Percentiles rank a stretch among this genome's conserved stretches.
These are phyloP conservation scores for Hevea brasiliensis DNA, from an alignment of 345 rosid genomes.

Conservation along the genomic window DNA sequence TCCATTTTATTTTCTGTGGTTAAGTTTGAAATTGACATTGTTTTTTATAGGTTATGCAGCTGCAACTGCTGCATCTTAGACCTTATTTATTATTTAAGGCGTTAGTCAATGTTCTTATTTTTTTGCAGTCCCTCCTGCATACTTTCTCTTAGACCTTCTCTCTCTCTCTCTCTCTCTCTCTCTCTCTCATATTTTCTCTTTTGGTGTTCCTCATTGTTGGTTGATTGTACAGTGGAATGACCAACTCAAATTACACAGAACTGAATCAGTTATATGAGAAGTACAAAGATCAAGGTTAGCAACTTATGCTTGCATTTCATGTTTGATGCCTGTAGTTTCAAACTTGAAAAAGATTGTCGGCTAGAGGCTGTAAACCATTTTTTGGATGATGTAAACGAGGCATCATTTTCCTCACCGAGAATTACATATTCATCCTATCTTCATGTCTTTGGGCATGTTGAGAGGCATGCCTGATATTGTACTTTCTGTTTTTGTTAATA, in stretches of 20 bases:
- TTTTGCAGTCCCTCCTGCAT: background rate
- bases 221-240: slow-evolving; percentile 28
- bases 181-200: background rate
- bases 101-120: background rate
- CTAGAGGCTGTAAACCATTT: background rate
- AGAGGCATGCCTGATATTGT: background rate
- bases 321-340: background rate
- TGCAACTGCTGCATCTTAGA: background rate
- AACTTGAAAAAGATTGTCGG: background rate
- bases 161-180: no score
- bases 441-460: background rate
- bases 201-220: background rate
- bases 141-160: background rate
- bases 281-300: slow-evolving; percentile 33
- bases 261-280: slow-evolving; percentile 29
- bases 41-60: background rate
- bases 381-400: background rate
- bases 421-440: background rate
- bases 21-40: background rate
- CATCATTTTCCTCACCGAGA: background rate
- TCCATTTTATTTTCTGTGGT: background rate
- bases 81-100: background rate
- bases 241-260: slow-evolving; percentile 37
- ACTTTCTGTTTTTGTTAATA: background rate
- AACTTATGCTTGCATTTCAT: background rate